Base-by-base conservation (phyloP, 2,329 filamentous ascomycete genomes). In the Fusarium cyanostomum region DNA sequence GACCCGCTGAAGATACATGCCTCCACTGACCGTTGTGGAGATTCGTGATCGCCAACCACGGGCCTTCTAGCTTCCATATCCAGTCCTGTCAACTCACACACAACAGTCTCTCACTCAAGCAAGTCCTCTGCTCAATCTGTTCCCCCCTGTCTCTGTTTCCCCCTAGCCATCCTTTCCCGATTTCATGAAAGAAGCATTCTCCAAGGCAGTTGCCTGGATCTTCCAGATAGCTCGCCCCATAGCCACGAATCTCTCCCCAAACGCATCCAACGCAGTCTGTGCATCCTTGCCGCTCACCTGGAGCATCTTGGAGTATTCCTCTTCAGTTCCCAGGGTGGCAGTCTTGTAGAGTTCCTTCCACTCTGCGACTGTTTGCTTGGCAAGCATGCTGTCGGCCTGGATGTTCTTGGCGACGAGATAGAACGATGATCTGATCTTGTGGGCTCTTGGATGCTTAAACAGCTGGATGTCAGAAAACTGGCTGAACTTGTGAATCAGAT, bases 401-500 rank as follows among this genome's bases (percentile, higher is more conserved):
- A 86, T 72, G 4, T 78, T 64, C 2, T 69, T 77, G 2, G 82
- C 83, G 9, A 86, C 58, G 66, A 86, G 72, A 64, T 87, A 86
- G 60, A 86, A 87, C 0, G 82, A 85, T 0, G 79, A 82, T 5
- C 78, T 72, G 16, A 71, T 80, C 2, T 64, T 68, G 55, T 86
- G 81, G 3, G 56, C 64, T 1, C 8, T 67, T 2, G 8, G 60
- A 0, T 81, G 81, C 65, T 86, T 87, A 68, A 77, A 81, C 0
- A 84, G 61, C 2, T 44, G 27, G 0, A 66, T 18, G 0, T 13
- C 11, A 0, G 81, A 72, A 52, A 86, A 82, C n/a, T 70, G 66
- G 12, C 50, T 62, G 35, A 86, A 81, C 0, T 58, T 67, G 12
- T 75, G 66, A 9, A 86, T 38, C 0, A 81, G 41, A 0, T 66